Evolutionary conservation across 306 rosid species (phyloP).

Genomic region (Alnus glutinosa): DNA sequence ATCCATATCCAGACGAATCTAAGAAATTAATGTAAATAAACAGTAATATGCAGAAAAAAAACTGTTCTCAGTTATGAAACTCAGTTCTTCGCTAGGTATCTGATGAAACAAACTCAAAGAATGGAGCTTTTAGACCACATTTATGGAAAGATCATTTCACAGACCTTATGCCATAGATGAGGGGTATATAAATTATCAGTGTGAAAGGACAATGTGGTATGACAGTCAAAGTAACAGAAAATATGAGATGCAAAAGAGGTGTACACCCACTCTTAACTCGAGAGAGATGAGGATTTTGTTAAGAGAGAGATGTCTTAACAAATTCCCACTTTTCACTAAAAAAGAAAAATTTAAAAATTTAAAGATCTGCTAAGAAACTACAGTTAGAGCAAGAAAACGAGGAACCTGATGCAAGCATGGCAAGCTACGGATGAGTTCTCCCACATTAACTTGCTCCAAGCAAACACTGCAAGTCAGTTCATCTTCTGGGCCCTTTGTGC

Average conservation of each 20-base stretch:
- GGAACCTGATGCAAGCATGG: slow-evolving; percentile 95
- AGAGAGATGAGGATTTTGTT: neutral
- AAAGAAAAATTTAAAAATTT: neutral
- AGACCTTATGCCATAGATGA: neutral
- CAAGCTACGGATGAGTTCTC: slow-evolving; percentile 92
- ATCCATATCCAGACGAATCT: neutral
- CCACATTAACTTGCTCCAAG: slow-evolving; percentile 88
- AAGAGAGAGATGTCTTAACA: neutral
- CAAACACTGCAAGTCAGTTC: slow-evolving; percentile 97
- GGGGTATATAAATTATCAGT: neutral
- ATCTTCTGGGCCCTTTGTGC: slow-evolving; percentile 65
- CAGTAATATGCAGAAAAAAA: neutral
- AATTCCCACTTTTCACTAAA: neutral
- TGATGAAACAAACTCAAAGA: neutral
- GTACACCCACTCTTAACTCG: neutral
- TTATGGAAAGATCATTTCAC: neutral
- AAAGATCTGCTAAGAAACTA: neutral
- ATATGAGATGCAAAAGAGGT: neutral
- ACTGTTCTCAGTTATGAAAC: neutral
- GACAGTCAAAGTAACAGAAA: neutral
- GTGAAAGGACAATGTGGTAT: neutral
- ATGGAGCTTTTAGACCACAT: neutral
- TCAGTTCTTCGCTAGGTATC: neutral
- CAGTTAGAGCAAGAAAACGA: neutral
- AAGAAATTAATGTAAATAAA: neutral